Evolutionary conservation across 2,329 filamentous ascomycete genomes (phyloP).

Genomic region (Verticillium nubilum): DNA sequence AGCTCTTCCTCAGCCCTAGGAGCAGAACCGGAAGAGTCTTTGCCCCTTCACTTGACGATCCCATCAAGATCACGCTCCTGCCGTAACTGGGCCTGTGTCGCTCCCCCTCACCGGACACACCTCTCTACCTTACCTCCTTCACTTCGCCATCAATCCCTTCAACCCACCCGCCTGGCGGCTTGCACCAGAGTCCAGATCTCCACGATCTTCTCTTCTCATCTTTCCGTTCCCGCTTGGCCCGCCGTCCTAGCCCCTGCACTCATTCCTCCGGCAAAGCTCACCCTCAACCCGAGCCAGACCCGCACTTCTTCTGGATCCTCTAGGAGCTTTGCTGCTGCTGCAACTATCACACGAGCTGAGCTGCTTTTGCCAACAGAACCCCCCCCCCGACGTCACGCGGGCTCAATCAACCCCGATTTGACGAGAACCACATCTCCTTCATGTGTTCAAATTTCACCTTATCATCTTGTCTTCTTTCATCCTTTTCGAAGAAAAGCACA

Average conservation of each 20-base stretch:
- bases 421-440: conserved; percentile 2
- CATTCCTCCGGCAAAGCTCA: neutral
- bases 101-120: neutral
- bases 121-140: neutral
- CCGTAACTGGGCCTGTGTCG: neutral
- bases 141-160: too few species aligned
- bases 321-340: neutral
- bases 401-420: neutral
- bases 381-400: neutral
- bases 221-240: neutral
- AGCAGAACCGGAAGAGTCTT: neutral
- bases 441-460: neutral
- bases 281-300: neutral
- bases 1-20: neutral
- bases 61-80: neutral
- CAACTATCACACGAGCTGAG: neutral
- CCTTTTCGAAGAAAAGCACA: neutral
- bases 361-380: neutral
- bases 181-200: neutral
- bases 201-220: neutral
- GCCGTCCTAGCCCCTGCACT: neutral
- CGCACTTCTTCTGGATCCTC: neutral
- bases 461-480: conserved; percentile 4
- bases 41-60: neutral
- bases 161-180: neutral